Evolutionary conservation across 2,329 filamentous ascomycete genomes (phyloP), one percentile per base, ranked within the genome.

Genomic region (Pseudocercospora eumusae): DNA sequence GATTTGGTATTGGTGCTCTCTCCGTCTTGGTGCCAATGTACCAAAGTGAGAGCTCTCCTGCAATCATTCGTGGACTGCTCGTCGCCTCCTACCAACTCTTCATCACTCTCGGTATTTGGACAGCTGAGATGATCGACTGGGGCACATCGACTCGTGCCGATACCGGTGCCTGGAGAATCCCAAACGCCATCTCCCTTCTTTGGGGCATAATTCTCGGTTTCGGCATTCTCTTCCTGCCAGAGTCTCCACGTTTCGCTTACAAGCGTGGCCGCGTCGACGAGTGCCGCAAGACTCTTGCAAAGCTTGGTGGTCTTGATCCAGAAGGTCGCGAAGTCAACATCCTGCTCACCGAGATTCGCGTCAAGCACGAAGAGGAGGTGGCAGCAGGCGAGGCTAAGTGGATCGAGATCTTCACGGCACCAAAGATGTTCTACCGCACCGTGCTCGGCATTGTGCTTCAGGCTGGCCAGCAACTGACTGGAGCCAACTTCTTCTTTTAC

Each of bases 21-120:
- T 78, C 76, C 8, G 83, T 88, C 33, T 80, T 85, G 36, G 85
- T 88, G 1, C 86, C 87, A 61, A 86, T 89, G 81, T 88, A 86
- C 74, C 86, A 89, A 74, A 84, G 84, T 44, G 87, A 89, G 71
- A 85, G 81, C 57, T 81, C 84, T 1, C 87, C 87, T 3, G 80
- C 81, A 18, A 81, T 85, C 68, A 86, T 88, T 64, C 84, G 86
- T 67, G 86, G 86, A 67, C 82, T 84, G 33, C 82, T 89, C 47
- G 84, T 88, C n/a, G 74, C 77, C 13, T 77, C 74, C 4, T 79
- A 79, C 68, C 77, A 79, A 66, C 75, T 79, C n/a, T 78, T 79
- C 73, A 77, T 79, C 59, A 79, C 77, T 9, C 73, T 79, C 42
- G 77, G 77, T 61, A 79, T 79, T 63, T 74, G 70, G 70, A 71